A percentile compares a stretch with the other conserved stretches of the same genome.
phyloP scores from a whole-genome alignment of 331 rosid genomes.

The Arachis monticola region DNA sequence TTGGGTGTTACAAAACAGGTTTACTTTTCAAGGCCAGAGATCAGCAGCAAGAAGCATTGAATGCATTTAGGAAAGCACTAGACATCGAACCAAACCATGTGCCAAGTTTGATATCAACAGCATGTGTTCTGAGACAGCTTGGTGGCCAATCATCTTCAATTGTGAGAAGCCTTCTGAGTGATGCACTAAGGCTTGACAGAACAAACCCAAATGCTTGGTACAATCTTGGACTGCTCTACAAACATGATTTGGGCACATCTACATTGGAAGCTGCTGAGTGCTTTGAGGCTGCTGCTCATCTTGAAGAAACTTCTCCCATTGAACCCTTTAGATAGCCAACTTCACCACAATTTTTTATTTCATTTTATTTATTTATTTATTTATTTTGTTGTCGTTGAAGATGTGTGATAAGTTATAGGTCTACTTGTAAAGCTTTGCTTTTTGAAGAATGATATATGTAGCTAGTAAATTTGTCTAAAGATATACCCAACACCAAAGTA shows the following conservation, averaged over 20 bases:
- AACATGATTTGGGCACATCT: conserved; percentile 60
- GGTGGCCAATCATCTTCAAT: conserved; percentile 76
- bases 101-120: conserved; percentile 83
- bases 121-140: conserved; percentile 66
- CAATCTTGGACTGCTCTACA: conserved; percentile 87
- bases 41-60: conserved; percentile 72
- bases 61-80: conserved; percentile 70
- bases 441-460: not conserved
- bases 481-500: no score
- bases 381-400: not conserved
- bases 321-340: conserved; percentile 71
- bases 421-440: conserved; percentile 18
- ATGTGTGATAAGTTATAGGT: conserved; percentile 18
- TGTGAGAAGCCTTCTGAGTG: conserved; percentile 82
- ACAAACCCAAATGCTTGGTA: conserved; percentile 82
- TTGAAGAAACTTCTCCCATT: conserved; percentile 82
- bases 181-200: conserved; percentile 82
- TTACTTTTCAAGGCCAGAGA: conserved; percentile 73
- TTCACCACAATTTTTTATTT: not conserved
- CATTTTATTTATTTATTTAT: no score
- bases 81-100: conserved; percentile 78
- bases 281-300: conserved; percentile 78
- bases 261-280: conserved; percentile 71
- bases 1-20: conserved; percentile 50
- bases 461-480: no score